Evolutionary conservation across 306 rosid species (phyloP), one percentile per base, ranked within the genome.

Genomic region (Carpinus viminea): DNA sequence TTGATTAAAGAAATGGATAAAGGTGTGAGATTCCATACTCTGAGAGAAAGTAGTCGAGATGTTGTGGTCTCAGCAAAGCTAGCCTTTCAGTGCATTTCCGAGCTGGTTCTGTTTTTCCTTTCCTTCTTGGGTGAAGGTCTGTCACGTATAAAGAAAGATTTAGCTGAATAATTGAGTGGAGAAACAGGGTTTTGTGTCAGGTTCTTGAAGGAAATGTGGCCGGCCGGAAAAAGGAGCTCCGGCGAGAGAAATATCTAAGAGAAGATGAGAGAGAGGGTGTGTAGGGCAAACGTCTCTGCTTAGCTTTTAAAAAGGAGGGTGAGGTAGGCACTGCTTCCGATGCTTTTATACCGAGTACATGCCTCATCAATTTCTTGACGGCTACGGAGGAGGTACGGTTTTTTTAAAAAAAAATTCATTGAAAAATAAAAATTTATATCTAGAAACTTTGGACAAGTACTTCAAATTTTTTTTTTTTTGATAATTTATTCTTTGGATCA

Each of bases 1-100:
- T 62, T 28, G 41, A 48, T 45, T 21, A 71, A 20, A 26, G 4
- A 71, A 71, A 71, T 20, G 38, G 26, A 26, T 47, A 56, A 71
- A 71, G 81, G 76, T 79, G 77, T 59, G 82, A 82, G 86, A 85
- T 79, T 82, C 84, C 74, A 76, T 75, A 74, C 15, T 41, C 45
- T 41, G 45, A 47, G 61, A 81, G 34, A 60, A 3, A 65, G 46
- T 73, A 78, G 74, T 28, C 34, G 72, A 20, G 38, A 28, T 54
- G 51, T 13, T 48, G 72, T 74, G 48, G 28, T 10, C 38, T 76
- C 69, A 57, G 78, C 70, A 82, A 76, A 78, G 82, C 46, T 24
- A 0, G 26, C 26, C 26, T 20, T 81, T 81, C 21, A 66, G 79
- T 78, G 79, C 85, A 78, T 50, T 70, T 72, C 45, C 38, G 70